phyloP scores from a whole-genome alignment of 768 basidiomycete species.

The Termitomyces sp. region DNA sequence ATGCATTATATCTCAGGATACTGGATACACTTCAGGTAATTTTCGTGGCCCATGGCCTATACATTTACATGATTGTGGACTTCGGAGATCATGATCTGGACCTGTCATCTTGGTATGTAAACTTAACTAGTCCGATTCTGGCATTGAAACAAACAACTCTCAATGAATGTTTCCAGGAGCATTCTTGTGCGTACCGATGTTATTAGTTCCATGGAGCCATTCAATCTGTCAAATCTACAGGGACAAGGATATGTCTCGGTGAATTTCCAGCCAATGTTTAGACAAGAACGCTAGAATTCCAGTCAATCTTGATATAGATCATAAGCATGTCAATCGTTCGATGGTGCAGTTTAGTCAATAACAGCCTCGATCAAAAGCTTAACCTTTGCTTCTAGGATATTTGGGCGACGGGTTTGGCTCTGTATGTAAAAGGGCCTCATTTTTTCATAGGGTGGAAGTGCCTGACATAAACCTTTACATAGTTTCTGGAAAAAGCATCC shows the following conservation, averaged over 20 bases:
- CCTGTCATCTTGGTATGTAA: background rate
- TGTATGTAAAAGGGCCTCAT: background rate
- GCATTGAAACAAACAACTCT: background rate
- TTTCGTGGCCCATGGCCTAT: background rate
- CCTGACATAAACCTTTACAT: background rate
- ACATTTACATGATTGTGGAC: background rate
- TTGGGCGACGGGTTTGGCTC: background rate
- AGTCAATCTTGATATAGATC: background rate
- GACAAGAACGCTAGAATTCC: background rate
- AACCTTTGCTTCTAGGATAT: background rate
- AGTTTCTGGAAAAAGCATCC: background rate
- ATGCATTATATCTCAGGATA: background rate
- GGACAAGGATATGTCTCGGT: background rate
- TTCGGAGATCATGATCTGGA: background rate
- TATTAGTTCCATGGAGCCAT: background rate
- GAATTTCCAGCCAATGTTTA: background rate
- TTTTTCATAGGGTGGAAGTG: no score
- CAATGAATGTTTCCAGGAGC: background rate
- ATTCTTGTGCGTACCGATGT: background rate
- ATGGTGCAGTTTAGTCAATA: background rate
- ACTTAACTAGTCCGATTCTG: background rate
- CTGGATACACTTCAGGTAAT: slow-evolving; percentile 1
- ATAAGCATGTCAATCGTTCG: no score
- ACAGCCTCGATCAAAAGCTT: background rate
- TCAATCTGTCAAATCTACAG: background rate